Conservation (phyloP, 768 basidiomycete genomes). For the Suillus tomentosus region DNA sequence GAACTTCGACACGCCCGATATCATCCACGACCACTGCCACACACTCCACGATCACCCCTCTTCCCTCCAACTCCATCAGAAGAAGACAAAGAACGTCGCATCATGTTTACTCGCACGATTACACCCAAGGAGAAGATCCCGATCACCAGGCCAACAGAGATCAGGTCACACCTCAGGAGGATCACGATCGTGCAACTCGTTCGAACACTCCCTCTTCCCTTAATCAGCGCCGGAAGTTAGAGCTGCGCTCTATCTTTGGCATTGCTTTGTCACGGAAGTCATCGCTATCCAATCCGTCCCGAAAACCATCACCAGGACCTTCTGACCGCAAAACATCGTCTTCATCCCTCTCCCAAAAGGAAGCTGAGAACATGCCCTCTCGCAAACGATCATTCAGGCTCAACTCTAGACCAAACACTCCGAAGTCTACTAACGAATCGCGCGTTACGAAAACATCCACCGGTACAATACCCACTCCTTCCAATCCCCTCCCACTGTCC, state of each 20-base stretch:
- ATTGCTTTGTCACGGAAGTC: conserved; percentile 31
- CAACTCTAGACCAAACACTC: conserved; percentile 31
- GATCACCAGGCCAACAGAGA: conserved; percentile 14
- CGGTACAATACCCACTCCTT: conserved; percentile 30
- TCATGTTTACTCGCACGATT: conserved; percentile 21
- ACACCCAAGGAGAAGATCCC: conserved; percentile 16
- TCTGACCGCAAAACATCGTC: conserved; percentile 28
- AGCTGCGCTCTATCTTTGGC: conserved; percentile 28
- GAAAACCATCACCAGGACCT: conserved; percentile 18
- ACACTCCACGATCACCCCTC: conserved; percentile 60
- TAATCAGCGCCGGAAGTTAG: conserved; percentile 22
- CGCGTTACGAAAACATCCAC: conserved; percentile 21
- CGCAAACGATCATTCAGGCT: conserved; percentile 36
- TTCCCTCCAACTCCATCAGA: conserved; percentile 44
- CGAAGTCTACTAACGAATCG: conserved; percentile 29
- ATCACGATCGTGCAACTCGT: conserved; percentile 26
- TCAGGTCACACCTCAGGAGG: conserved; percentile 19
- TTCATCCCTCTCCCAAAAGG: conserved; percentile 26
- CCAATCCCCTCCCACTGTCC: conserved; percentile 32
- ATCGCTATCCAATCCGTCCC: conserved; percentile 23
- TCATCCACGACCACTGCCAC: conserved; percentile 67
- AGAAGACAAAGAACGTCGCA: conserved; percentile 21
- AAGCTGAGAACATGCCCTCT: conserved; percentile 15
- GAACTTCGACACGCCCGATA: conserved; percentile 59
- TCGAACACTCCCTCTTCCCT: conserved; percentile 32